Percentiles rank a stretch among this genome's conserved stretches.
These are phyloP conservation scores for Coemansia sp. DNA, from an alignment of 371 early-diverging fungal genomes.

Conservation along the genomic window DNA sequence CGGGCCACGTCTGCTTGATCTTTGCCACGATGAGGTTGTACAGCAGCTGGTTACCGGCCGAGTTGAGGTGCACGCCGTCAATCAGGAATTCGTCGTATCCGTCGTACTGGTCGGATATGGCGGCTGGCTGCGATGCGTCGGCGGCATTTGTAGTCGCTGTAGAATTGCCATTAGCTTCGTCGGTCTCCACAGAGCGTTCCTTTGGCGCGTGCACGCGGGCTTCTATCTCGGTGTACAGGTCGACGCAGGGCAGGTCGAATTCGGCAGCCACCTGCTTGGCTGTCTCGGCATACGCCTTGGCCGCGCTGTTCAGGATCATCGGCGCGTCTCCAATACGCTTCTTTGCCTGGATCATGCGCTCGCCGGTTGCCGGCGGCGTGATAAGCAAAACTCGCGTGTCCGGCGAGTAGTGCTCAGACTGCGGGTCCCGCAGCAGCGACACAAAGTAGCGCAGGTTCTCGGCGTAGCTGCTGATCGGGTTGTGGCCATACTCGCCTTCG, in stretches of 20 bases:
- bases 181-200: background rate
- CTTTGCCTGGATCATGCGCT: constrained; percentile 30
- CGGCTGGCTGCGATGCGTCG: background rate
- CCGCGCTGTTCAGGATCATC: constrained; percentile 15
- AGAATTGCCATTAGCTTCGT: background rate
- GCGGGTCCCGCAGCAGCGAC: constrained; percentile 54
- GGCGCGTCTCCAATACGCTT: background rate
- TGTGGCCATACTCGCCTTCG: constrained; percentile 58
- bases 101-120: background rate
- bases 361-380: constrained; percentile 73
- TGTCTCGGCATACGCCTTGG: constrained; percentile 62
- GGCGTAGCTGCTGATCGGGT: constrained; percentile 60
- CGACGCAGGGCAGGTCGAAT: constrained; percentile 50
- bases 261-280: constrained; percentile 56
- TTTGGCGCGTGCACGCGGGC: background rate
- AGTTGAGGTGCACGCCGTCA: constrained; percentile 30
- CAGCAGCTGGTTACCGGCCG: constrained; percentile 25
- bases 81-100: constrained; percentile 27
- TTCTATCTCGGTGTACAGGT: constrained; percentile 61
- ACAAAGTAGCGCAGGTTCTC: constrained; percentile 63
- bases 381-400: constrained; percentile 64
- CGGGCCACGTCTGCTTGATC: constrained; percentile 16
- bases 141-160: background rate
- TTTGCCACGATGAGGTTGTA: constrained; percentile 7
- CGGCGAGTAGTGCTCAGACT: constrained; percentile 60